Evolutionary conservation across 176 grass and related monocot genomes (phyloP), one percentile per base, ranked within the genome.

Genomic region (Juncus effusus): DNA sequence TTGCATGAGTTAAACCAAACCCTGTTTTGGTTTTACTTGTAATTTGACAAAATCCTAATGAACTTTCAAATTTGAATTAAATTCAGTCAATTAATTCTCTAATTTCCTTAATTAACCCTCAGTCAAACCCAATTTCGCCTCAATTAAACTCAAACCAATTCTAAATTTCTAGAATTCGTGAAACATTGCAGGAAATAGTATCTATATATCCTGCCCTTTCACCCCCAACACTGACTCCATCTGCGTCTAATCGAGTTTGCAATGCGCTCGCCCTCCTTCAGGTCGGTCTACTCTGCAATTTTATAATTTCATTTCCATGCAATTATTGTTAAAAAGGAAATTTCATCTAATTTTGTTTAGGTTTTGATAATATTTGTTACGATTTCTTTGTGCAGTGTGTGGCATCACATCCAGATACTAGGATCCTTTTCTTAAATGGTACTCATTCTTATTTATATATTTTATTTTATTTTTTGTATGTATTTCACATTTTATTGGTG

Each of bases 191-290:
- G 92, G 92, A 96, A 67, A 83, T 96, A 56, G 15, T 91, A 28
- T 74, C 77, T 62, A 65, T 88, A 50, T 96, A 96, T 40, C 92
- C 79, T 67, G 65, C 77, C 61, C 77, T 91, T 83, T 88, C 84
- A 42, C 77, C 84, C 13, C 84, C 84, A 55, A 79, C 62, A 39
- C 67, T 96, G 56, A 72, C 87, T 36, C 66, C 79, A 52, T 57
- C 65, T 2, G 82, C 77, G 53, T 85, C 92, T 66, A 91, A 74
- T 57, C 70, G 84, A 58, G 92, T 83, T n/a, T 91, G 92, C 77
- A 88, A 91, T 11, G 87, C 64, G 3, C 79, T 96, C 9, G 79
- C 92, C 67, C 92, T 96, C 70, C 80, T 96, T 59, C 87, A 96
- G 92, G 87, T 96, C 75, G 8, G 41, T 12, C 44, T 47, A 47